Conservation (phyloP, 805 yeast genomes). For the Saturnispora hagleri region DNA sequence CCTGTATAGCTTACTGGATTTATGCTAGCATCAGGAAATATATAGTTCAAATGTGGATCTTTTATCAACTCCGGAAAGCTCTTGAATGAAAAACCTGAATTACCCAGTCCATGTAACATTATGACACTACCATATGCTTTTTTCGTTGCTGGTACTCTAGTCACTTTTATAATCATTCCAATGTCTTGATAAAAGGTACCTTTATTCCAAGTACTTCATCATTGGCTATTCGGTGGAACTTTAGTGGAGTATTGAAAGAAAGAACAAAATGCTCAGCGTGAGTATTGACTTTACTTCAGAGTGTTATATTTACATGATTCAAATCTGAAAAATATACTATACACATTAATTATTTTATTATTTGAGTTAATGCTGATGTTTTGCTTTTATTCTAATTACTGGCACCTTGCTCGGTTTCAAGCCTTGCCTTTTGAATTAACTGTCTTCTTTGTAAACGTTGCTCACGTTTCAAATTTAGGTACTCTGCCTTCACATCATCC, state of each 20-base stretch:
- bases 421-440: background rate
- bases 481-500: background rate
- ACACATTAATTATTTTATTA: background rate
- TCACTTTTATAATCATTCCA: slow-evolving; percentile 3
- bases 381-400: background rate
- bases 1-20: slow-evolving; percentile 38
- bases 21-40: slow-evolving; percentile 85
- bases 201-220: background rate
- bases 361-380: background rate
- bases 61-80: slow-evolving; percentile 36
- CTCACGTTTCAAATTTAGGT: background rate
- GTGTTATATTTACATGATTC: background rate
- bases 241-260: background rate
- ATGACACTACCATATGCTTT: slow-evolving; percentile 36
- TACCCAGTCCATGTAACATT: slow-evolving; percentile 85
- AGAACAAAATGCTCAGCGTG: background rate
- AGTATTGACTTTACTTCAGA: background rate
- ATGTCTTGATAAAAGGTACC: background rate
- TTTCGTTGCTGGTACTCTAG: slow-evolving; percentile 1
- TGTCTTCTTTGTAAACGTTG: background rate
- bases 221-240: background rate
- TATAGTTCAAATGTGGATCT: slow-evolving; percentile 51
- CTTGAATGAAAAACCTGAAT: slow-evolving; percentile 79
- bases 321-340: background rate
- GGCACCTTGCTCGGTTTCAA: background rate